Conservation (phyloP, 2,329 filamentous ascomycete genomes). For the Falciphora oryzae region DNA sequence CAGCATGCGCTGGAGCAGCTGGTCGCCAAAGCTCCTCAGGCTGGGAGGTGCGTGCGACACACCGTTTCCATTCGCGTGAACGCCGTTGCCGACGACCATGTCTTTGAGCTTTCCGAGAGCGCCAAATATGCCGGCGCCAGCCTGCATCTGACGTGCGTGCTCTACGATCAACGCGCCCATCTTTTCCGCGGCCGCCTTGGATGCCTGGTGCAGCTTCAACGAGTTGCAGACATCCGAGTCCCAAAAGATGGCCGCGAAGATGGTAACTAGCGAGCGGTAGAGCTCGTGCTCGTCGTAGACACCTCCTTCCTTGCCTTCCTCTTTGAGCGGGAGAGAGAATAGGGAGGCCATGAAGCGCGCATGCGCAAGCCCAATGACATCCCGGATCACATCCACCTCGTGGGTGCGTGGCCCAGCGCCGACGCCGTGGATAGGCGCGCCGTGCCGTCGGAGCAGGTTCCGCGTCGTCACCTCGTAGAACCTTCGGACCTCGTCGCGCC, state of each 20-base stretch:
- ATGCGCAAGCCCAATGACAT: conserved; percentile 55
- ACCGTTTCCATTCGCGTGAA: neutral
- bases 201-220: neutral
- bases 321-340: conserved; percentile 55
- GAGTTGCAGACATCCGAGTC: conserved; percentile 5
- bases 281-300: conserved; percentile 29
- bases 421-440: conserved; percentile 13
- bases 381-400: conserved; percentile 38
- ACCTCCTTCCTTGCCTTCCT: conserved; percentile 20
- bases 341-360: conserved; percentile 49
- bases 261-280: conserved; percentile 35
- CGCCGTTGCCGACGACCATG: neutral
- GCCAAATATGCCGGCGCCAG: neutral
- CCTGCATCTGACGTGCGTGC: neutral
- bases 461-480: conserved; percentile 9
- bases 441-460: conserved; percentile 3
- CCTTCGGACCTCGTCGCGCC: conserved; percentile 1
- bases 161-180: conserved; percentile 1
- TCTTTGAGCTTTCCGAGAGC: neutral
- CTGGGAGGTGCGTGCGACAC: conserved; percentile 20
- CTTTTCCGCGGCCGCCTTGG: conserved; percentile 2
- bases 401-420: conserved; percentile 22
- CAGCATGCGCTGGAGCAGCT: conserved; percentile 50
- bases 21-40: conserved; percentile 51
- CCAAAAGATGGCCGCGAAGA: conserved; percentile 18